phyloP scores from a whole-genome alignment of 2,329 filamentous ascomycete genomes.

The Aspergillus ochraceus region DNA sequence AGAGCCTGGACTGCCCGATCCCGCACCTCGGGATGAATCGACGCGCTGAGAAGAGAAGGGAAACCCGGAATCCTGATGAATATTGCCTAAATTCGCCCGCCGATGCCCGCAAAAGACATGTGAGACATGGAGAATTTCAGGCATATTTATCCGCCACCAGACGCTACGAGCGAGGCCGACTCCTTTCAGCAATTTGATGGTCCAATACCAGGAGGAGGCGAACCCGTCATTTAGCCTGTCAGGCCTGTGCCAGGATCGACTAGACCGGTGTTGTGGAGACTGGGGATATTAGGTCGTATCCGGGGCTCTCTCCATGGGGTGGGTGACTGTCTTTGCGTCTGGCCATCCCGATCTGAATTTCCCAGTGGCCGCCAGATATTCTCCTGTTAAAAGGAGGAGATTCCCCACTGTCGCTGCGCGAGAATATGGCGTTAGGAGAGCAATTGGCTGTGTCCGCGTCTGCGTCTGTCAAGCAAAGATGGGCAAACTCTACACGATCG shows the following conservation, averaged over 20 bases:
- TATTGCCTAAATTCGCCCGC: not conserved
- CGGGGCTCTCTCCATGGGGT: not conserved
- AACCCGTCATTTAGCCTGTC: not conserved
- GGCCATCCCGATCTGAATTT: not conserved
- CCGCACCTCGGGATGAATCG: not conserved
- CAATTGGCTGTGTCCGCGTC: not conserved
- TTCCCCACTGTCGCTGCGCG: not conserved
- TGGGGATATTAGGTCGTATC: not conserved
- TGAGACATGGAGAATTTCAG: not conserved
- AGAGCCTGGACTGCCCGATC: not conserved
- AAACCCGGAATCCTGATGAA: not conserved
- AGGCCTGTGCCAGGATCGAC: not conserved
- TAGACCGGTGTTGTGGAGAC: not conserved
- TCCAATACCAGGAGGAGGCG: not conserved
- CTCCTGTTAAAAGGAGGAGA: not conserved
- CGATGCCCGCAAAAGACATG: not conserved
- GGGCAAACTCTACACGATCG: constrained; percentile 13
- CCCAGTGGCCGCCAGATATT: too few relatives aligned
- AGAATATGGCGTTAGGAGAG: not conserved
- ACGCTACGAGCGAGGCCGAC: not conserved
- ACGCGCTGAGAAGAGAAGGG: not conserved
- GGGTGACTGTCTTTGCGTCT: not conserved
- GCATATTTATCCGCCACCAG: not conserved
- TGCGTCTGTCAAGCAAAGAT: not conserved
- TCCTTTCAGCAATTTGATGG: not conserved